A percentile compares a stretch with the other conserved stretches of the same genome.
Evolutionary conservation across 2,329 filamentous ascomycete species (phyloP).

Genomic region (Sarocladiaceae sp.): DNA sequence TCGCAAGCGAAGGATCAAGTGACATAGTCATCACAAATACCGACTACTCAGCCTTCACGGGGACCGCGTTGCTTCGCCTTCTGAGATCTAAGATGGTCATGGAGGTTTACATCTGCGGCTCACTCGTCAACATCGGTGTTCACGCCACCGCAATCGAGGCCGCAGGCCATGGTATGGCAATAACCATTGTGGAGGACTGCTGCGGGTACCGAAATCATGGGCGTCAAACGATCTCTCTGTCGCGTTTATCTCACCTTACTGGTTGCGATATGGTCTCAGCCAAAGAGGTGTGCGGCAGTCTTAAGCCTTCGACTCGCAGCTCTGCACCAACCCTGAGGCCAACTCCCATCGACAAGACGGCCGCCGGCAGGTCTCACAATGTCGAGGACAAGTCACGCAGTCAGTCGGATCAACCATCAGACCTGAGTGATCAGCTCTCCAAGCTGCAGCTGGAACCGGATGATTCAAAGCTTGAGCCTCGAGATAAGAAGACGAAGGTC

Average conservation of each 20-base stretch:
- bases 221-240: slow-evolving; percentile 67
- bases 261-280: slow-evolving; percentile 64
- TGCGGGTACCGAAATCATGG: slow-evolving; percentile 70
- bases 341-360: not conserved
- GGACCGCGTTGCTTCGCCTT: slow-evolving; percentile 67
- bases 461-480: not conserved
- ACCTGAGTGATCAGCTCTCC: not conserved
- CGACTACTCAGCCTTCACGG: slow-evolving; percentile 83
- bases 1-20: slow-evolving; percentile 39
- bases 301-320: slow-evolving; percentile 3
- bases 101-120: slow-evolving; percentile 84
- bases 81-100: slow-evolving; percentile 84
- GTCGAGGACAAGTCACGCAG: not conserved
- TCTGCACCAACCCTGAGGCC: not conserved
- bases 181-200: slow-evolving; percentile 85
- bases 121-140: slow-evolving; percentile 80
- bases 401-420: not conserved
- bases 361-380: not conserved
- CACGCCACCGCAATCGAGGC: slow-evolving; percentile 91
- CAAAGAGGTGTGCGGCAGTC: slow-evolving; percentile 40
- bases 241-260: slow-evolving; percentile 68
- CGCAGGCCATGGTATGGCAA: slow-evolving; percentile 79
- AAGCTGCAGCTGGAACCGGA: slow-evolving; percentile 11
- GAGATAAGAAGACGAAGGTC: not conserved
- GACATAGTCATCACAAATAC: slow-evolving; percentile 62